Evolutionary conservation across 208 protist genomes (phyloP).

Genomic region (Polymyxa betae): DNA sequence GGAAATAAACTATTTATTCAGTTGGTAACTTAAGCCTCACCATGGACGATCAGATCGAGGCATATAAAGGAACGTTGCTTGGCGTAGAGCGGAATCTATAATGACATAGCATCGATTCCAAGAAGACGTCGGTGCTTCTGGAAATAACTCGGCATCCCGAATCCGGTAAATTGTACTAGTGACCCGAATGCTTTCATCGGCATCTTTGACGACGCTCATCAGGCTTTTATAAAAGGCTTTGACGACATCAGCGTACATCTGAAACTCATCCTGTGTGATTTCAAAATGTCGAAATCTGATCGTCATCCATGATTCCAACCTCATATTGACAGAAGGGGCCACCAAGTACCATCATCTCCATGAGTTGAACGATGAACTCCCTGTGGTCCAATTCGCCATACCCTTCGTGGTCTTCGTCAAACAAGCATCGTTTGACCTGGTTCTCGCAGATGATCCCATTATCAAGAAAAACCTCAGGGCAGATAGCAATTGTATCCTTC

Average conservation of each 20-base stretch:
- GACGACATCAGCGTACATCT: not conserved
- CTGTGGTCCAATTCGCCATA: not conserved
- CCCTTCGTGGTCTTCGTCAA: not conserved
- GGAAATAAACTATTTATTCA: no score
- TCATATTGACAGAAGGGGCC: conserved; percentile 31
- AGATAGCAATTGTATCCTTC: conserved; percentile 9
- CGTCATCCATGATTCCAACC: not conserved
- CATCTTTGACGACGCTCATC: conserved; percentile 3
- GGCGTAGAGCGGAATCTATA: not conserved
- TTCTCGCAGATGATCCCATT: not conserved
- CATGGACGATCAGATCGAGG: not conserved
- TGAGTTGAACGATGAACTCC: conserved; percentile 38
- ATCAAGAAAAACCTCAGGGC: not conserved
- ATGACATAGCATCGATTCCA: conserved; percentile 45
- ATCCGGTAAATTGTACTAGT: conserved; percentile 46
- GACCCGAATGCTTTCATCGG: not conserved
- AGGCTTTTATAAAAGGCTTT: conserved; percentile 46
- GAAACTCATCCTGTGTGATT: not conserved
- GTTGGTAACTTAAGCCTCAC: no score
- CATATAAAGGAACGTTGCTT: not conserved
- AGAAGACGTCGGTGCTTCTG: not conserved
- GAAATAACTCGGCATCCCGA: not conserved
- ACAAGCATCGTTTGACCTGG: conserved; percentile 8
- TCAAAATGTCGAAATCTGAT: not conserved
- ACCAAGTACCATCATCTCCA: conserved; percentile 35